Conservation (phyloP, 345 rosid species). For the Noccaea bulbosa region DNA sequence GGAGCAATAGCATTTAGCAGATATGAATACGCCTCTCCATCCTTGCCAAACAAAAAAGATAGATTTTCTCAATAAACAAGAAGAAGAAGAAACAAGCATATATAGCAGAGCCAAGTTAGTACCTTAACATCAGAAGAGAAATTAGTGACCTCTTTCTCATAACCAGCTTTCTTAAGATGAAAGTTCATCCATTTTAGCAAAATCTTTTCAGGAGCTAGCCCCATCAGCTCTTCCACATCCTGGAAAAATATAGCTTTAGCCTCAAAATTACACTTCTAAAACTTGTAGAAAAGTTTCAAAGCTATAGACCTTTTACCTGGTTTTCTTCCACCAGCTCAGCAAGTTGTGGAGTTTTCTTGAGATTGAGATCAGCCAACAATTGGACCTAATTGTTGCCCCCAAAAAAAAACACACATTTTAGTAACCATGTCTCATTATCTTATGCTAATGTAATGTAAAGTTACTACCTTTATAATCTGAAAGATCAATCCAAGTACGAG, state of each 20-base stretch:
- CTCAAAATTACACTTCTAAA: background rate
- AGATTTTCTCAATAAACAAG: background rate
- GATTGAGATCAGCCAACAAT: constrained; percentile 74
- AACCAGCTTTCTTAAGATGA: constrained; percentile 88
- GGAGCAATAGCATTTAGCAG: constrained; percentile 80
- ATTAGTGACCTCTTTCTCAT: constrained; percentile 74
- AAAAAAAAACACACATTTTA: constrained; percentile 9
- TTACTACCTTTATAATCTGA: constrained; percentile 81
- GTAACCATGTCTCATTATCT: background rate
- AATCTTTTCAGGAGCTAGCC: constrained; percentile 83
- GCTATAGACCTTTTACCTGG: constrained; percentile 49
- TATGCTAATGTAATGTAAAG: constrained; percentile 3
- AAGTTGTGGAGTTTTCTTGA: constrained; percentile 91
- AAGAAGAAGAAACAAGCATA: background rate
- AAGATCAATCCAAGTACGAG: constrained; percentile 85
- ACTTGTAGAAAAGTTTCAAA: background rate
- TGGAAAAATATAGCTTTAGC: constrained; percentile 38
- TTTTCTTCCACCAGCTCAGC: constrained; percentile 74
- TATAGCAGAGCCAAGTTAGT: constrained; percentile 24
- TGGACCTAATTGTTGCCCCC: constrained; percentile 60
- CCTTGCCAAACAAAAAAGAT: constrained; percentile 50
- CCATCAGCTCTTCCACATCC: constrained; percentile 90
- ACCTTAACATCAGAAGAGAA: constrained; percentile 93
- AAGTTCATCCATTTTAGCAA: constrained; percentile 94
- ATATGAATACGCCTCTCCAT: constrained; percentile 87